A percentile compares a stretch with the other conserved stretches of the same genome.
Evolutionary conservation across 805 yeast species (phyloP).

Genomic region (Saccharomycopsis sp.): DNA sequence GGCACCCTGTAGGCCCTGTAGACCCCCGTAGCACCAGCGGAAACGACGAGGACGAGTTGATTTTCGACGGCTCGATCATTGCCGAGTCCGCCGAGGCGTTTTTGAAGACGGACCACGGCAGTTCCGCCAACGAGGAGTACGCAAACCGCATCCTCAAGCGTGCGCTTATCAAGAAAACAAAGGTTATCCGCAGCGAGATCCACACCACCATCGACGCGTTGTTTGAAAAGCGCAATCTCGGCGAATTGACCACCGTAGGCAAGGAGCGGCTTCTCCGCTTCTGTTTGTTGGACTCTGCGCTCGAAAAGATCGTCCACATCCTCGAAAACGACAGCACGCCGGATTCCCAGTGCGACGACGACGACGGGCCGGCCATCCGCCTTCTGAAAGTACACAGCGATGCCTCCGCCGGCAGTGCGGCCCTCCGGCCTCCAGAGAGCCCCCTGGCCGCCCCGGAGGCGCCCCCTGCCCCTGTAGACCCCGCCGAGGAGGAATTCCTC

Average conservation of each 20-base stretch:
- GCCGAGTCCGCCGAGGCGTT: conserved; percentile 69
- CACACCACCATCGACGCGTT: conserved; percentile 49
- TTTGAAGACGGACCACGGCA: conserved; percentile 32
- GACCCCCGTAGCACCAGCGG: conserved; percentile 26
- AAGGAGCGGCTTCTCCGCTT: conserved; percentile 69
- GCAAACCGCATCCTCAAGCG: conserved; percentile 33
- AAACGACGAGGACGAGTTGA: conserved; percentile 46
- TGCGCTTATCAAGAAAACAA: conserved; percentile 37
- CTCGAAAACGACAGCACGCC: conserved; percentile 24
- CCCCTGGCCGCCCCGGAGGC: no score
- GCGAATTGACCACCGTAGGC: conserved; percentile 54
- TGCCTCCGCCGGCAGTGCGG: background rate
- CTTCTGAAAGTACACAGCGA: background rate
- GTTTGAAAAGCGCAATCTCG: conserved; percentile 48
- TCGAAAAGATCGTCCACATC: conserved; percentile 45
- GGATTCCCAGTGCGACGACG: background rate
- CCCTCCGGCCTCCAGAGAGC: no score
- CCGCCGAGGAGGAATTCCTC: conserved; percentile 13
- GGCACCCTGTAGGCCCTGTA: conserved; percentile 15
- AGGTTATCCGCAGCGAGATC: conserved; percentile 33
- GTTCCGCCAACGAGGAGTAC: conserved; percentile 32
- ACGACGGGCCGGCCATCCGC: background rate
- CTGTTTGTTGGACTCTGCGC: conserved; percentile 61
- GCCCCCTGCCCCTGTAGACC: no score
- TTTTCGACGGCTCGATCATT: conserved; percentile 69